Conservation (phyloP, 805 yeast species). For the Wickerhamomyces hampshirensis region DNA sequence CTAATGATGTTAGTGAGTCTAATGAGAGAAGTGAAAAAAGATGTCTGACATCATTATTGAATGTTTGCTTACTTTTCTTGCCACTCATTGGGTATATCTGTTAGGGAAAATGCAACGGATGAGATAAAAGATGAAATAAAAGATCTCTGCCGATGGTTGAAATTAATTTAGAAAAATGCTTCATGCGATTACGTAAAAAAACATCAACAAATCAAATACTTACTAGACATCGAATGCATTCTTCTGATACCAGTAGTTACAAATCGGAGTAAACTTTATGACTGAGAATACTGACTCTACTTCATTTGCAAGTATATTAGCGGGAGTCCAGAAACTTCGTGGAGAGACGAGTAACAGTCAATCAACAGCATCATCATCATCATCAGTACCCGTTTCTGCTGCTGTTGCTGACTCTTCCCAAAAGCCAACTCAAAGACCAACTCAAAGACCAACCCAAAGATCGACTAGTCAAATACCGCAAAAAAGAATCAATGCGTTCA, state of each 20-base stretch:
- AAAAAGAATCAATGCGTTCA: constrained; percentile 22
- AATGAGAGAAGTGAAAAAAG: too few species aligned
- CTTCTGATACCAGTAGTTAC: too few species aligned
- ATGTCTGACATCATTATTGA: not conserved
- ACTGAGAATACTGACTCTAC: constrained; percentile 39
- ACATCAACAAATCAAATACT: too few species aligned
- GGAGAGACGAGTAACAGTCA: constrained; percentile 22
- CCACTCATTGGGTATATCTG: not conserved
- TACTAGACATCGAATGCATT: too few species aligned
- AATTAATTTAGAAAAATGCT: too few species aligned
- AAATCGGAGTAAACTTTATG: constrained; percentile 14
- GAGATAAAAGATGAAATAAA: too few species aligned
- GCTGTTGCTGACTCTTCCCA: too few species aligned
- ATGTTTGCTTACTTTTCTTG: constrained; percentile 7
- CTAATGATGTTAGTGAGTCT: constrained; percentile 23
- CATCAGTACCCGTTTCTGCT: too few species aligned
- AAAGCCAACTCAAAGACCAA: too few species aligned
- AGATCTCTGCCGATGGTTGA: too few species aligned
- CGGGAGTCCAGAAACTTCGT: constrained; percentile 56
- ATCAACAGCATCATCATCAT: constrained; percentile 1
- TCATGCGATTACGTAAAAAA: too few species aligned
- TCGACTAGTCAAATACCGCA: constrained; percentile 1
- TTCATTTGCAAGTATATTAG: constrained; percentile 66
- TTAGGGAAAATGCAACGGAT: too few species aligned
- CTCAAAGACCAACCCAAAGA: not conserved